Percentiles rank a stretch among this genome's conserved stretches.
phyloP scores from a whole-genome alignment of 2,329 filamentous ascomycete genomes.

The Penicillium aurantiogriseum region DNA sequence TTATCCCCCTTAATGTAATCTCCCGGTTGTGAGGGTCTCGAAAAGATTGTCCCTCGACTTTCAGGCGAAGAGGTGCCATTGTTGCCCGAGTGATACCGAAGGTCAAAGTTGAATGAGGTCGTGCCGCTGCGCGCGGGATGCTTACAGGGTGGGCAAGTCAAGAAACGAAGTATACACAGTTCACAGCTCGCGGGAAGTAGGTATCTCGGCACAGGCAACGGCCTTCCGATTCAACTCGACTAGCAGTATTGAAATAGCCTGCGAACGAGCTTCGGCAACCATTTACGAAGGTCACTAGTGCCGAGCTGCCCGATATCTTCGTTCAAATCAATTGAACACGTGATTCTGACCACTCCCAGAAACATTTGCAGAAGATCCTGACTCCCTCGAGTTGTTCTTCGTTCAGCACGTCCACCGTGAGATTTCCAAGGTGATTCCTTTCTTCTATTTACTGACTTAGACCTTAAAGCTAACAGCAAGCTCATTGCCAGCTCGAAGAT shows the following conservation, averaged over 20 bases:
- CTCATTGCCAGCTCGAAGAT: not conserved
- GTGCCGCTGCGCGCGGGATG: not conserved
- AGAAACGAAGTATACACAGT: not conserved
- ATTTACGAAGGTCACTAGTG: not conserved
- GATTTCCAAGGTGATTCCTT: not conserved
- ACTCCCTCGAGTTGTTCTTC: not conserved
- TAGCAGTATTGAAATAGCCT: not conserved
- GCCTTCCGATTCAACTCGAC: not conserved
- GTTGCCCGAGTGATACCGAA: not conserved
- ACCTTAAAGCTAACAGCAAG: not conserved
- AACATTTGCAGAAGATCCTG: not conserved
- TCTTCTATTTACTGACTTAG: not conserved
- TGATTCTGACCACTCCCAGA: not conserved
- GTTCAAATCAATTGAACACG: not conserved
- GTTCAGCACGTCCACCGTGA: not conserved
- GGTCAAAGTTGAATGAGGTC: not conserved
- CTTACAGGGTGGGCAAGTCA: not conserved
- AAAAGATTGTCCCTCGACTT: slow-evolving; percentile 82
- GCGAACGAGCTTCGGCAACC: not conserved
- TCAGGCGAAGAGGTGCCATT: slow-evolving; percentile 75
- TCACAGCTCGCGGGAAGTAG: not conserved
- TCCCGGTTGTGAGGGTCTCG: slow-evolving; percentile 78
- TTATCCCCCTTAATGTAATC: slow-evolving; percentile 88
- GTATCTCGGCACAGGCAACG: not conserved
- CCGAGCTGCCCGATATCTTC: not conserved